Conservation (phyloP, 2,329 filamentous ascomycete genomes). For the Aspergillus ochraceus region DNA sequence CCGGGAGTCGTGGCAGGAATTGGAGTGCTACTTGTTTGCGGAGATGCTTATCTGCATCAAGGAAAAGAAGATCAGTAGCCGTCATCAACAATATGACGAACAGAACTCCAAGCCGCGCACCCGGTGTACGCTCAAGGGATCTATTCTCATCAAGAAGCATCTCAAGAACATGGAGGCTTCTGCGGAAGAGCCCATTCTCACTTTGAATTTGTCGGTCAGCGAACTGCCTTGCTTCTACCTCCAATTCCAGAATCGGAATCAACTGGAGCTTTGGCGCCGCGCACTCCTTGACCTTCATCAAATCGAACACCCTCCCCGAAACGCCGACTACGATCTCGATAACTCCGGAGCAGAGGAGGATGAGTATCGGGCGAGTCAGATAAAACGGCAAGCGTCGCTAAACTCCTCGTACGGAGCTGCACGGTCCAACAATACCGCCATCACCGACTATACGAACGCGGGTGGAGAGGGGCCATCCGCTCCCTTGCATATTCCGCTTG, state of each 20-base stretch:
- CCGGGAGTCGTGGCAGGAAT: conserved; percentile 92
- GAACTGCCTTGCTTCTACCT: conserved; percentile 95
- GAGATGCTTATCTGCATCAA: conserved; percentile 99
- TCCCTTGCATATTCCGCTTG: conserved; percentile 84
- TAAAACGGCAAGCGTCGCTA: conserved; percentile 75
- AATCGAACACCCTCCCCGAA: conserved; percentile 61
- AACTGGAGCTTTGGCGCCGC: conserved; percentile 88
- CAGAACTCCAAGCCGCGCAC: conserved; percentile 60
- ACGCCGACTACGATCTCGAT: conserved; percentile 77
- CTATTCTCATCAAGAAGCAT: conserved; percentile 97
- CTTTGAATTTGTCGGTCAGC: conserved; percentile 83
- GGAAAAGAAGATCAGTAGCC: conserved; percentile 72
- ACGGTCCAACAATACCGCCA: conserved; percentile 81
- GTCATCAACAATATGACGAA: conserved; percentile 62
- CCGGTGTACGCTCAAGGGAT: conserved; percentile 90
- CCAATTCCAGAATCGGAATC: conserved; percentile 73
- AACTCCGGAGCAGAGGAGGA: conserved; percentile 85
- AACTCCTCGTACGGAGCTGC: conserved; percentile 79
- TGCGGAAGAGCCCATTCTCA: conserved; percentile 77
- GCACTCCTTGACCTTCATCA: conserved; percentile 81
- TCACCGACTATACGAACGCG: conserved; percentile 86
- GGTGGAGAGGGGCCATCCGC: conserved; percentile 50
- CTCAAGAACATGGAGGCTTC: conserved; percentile 80
- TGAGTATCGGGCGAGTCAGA: conserved; percentile 64
- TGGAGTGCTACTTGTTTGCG: conserved; percentile 94